A percentile compares a stretch with the other conserved stretches of the same genome.
These are phyloP conservation scores for Pisolithus thermaeus DNA, from an alignment of 1,284 basidiomycete genomes.

Conservation along the genomic window DNA sequence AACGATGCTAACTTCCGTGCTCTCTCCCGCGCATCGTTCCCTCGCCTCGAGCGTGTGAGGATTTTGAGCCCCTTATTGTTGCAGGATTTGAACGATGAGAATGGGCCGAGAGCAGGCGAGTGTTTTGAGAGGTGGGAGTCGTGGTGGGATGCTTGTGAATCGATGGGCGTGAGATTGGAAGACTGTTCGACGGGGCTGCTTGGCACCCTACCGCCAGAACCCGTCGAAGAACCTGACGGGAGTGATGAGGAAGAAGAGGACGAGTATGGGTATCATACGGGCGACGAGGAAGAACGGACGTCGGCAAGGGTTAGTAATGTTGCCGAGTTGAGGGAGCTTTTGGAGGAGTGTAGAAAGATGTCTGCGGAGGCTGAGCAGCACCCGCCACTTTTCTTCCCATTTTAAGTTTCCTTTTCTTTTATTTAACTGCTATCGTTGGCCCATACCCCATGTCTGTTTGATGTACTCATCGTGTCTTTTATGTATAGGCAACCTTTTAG, in stretches of 20 bases:
- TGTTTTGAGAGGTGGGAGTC: constrained; percentile 59
- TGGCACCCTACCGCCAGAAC: constrained; percentile 50
- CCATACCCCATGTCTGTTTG: neutral
- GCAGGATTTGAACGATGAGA: constrained; percentile 47
- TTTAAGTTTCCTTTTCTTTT: neutral
- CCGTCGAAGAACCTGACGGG: constrained; percentile 24
- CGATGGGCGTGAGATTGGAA: constrained; percentile 49
- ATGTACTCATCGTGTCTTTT: neutral
- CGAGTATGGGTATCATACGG: constrained; percentile 26
- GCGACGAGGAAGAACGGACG: constrained; percentile 28
- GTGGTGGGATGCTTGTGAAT: constrained; percentile 54
- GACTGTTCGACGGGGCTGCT: constrained; percentile 60
- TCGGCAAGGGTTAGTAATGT: constrained; percentile 24
- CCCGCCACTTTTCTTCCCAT: constrained; percentile 19
- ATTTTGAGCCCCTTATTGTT: constrained; percentile 51
- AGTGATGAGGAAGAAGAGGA: constrained; percentile 17
- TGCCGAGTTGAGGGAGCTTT: constrained; percentile 39
- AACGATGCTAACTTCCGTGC: constrained; percentile 64
- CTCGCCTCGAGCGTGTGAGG: constrained; percentile 50
- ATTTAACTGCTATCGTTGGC: neutral
- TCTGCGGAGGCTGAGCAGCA: constrained; percentile 34
- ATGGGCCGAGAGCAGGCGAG: constrained; percentile 38
- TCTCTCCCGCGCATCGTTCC: constrained; percentile 52
- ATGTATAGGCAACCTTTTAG: neutral
- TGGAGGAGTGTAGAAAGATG: constrained; percentile 48